Base-by-base conservation (phyloP, 352 stramenopile species). In the Phytopythium aichiense region DNA sequence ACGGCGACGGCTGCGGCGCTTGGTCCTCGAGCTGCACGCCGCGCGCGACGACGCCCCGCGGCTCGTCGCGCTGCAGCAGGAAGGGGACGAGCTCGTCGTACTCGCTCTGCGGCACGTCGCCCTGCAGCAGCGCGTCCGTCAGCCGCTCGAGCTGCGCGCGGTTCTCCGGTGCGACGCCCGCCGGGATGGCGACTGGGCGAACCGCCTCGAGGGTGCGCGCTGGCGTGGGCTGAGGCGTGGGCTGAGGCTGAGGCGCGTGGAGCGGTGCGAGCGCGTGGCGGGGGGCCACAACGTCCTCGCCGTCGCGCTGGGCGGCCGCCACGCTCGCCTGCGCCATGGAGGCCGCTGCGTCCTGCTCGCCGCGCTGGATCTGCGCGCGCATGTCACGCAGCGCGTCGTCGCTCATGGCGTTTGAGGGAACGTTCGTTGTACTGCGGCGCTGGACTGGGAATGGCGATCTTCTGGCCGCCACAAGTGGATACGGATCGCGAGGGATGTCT, bases 1-100 rank as follows among this genome's bases (percentile, higher is more conserved):
- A 50, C 13, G 58, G 56, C 61, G 38, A 31, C 46, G 23, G 40
- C 18, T 22, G 18, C 18, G 51, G 35, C 64, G 57, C 54, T 61
- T 57, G 18, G 58, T 38, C 48, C 42, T 18, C 40, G 40, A 48
- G 20, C 38, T 43, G 38, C 38, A 43, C 38, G 38, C 38, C 20
- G 38, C 15, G 38, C 18, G 38, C 38, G 38, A 9, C 38, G 7
- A 15, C 48, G 45, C 9, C 30, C 58, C 61, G 40, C 25, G 49
- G 37, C 50, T 62, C 30, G 12, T 52, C 51, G 18, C 35, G 50
- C 18, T 50, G 61, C 35, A 59, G 45, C 49, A 79, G 16, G 61
- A 79, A 79, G 22, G 69, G 69, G 56, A 71, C 63, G 42, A 79
- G 64, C 42, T 79, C 69, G 52, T 79, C 69, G 56, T 74, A 79